Evolutionary conservation across 2,329 filamentous ascomycete species (phyloP).

Genomic region (Colletotrichum filicis): DNA sequence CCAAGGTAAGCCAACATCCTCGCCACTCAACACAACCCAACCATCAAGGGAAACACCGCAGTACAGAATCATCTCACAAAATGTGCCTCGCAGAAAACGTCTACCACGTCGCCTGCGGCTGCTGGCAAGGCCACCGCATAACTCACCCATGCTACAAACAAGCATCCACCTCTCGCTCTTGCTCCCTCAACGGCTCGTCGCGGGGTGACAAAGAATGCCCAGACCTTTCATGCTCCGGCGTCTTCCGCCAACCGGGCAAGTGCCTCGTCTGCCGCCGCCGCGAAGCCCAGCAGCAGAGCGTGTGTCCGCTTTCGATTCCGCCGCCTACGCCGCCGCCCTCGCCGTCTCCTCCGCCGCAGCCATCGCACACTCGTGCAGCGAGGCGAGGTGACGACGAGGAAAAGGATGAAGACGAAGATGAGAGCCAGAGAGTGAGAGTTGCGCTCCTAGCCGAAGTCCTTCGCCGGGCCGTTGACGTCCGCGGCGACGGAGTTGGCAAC

Average conservation of each 20-base stretch:
- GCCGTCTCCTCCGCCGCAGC: conserved; percentile 39
- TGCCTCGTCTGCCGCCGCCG: conserved; percentile 27
- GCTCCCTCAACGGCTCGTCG: too few species aligned
- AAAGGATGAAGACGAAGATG: conserved; percentile 35
- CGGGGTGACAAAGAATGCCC: neutral
- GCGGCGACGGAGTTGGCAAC: neutral
- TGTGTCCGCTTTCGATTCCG: neutral
- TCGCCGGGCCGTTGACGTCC: neutral
- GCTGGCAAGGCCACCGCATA: conserved; percentile 27
- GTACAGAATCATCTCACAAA: neutral
- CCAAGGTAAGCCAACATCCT: neutral
- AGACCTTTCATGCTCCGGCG: conserved; percentile 17
- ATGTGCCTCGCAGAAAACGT: conserved; percentile 35
- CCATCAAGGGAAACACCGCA: too few species aligned
- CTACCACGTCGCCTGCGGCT: conserved; percentile 30
- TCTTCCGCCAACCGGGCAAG: conserved; percentile 20
- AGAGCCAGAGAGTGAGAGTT: neutral
- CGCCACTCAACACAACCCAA: too few species aligned
- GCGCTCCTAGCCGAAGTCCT: conserved; percentile 1
- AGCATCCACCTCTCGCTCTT: too few species aligned
- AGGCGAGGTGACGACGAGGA: neutral
- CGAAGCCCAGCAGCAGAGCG: neutral
- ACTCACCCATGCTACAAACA: conserved; percentile 6
- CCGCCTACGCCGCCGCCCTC: conserved; percentile 28
- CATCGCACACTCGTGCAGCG: neutral